These are phyloP conservation scores for Aspergillus sparsus DNA, from an alignment of 495 filamentous ascomycete genomes.

Conservation along the genomic window DNA sequence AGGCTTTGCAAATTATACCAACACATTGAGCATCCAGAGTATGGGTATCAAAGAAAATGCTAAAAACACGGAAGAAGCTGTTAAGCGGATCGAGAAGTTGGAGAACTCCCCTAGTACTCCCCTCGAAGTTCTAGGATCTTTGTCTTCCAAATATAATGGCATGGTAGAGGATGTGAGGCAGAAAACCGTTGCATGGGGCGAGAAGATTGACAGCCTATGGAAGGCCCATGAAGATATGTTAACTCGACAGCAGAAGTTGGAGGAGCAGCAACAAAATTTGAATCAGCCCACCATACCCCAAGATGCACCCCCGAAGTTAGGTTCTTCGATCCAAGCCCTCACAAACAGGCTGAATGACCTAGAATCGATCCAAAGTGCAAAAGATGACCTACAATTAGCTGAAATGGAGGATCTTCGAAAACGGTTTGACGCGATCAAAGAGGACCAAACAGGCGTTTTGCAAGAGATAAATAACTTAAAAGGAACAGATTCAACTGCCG, in stretches of 20 bases:
- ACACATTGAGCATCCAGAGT: neutral
- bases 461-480: constrained; percentile 13
- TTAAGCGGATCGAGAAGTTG: neutral
- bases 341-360: constrained; percentile 11
- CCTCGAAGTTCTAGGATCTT: neutral
- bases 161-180: neutral
- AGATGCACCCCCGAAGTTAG: neutral
- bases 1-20: constrained; percentile 8
- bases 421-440: constrained; percentile 9
- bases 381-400: constrained; percentile 25
- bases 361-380: constrained; percentile 19
- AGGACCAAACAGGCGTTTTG: constrained; percentile 10
- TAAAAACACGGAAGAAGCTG: neutral
- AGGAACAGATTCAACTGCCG: neutral
- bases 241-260: neutral
- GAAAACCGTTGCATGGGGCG: neutral
- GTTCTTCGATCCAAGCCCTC: neutral
- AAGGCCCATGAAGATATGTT: constrained; percentile 9
- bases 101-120: neutral
- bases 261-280: constrained; percentile 14
- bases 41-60: neutral
- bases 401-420: constrained; percentile 22
- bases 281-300: constrained; percentile 2
- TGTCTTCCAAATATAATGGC: neutral
- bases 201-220: constrained; percentile 11